These are phyloP conservation scores for Trichoderma arundinaceum DNA, from an alignment of 2,329 filamentous ascomycete genomes.

Conservation along the genomic window DNA sequence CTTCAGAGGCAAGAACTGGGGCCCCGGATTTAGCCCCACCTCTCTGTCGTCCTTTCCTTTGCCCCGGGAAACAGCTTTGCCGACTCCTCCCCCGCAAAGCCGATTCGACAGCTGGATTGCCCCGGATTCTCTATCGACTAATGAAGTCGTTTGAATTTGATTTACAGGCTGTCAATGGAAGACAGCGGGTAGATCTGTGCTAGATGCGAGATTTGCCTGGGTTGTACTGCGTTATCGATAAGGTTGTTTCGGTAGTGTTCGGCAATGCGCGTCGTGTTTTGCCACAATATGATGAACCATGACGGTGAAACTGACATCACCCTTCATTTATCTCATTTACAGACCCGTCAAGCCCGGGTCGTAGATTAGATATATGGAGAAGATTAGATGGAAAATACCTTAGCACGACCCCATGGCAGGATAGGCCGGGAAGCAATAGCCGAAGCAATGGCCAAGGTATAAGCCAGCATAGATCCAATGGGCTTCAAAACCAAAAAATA, in stretches of 20 bases:
- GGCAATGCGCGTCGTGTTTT: neutral
- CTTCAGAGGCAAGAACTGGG: constrained; percentile 16
- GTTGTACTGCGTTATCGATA: neutral
- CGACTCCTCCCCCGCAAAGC: constrained; percentile 5
- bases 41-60: neutral
- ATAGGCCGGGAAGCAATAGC: too few species aligned
- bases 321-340: neutral
- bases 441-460: too few species aligned
- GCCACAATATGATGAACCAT: too few species aligned
- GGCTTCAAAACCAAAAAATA: too few species aligned
- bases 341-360: too few species aligned
- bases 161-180: neutral
- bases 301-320: neutral
- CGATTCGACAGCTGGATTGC: neutral
- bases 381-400: too few species aligned
- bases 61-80: neutral
- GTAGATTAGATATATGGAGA: too few species aligned
- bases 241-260: neutral
- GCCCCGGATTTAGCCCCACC: constrained; percentile 22
- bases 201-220: neutral
- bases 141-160: neutral
- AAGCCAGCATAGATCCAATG: too few species aligned
- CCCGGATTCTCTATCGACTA: neutral
- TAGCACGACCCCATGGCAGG: too few species aligned
- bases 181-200: neutral